Base-by-base conservation (phyloP, 2,329 filamentous ascomycete genomes). In the Hysterium pulicare region DNA sequence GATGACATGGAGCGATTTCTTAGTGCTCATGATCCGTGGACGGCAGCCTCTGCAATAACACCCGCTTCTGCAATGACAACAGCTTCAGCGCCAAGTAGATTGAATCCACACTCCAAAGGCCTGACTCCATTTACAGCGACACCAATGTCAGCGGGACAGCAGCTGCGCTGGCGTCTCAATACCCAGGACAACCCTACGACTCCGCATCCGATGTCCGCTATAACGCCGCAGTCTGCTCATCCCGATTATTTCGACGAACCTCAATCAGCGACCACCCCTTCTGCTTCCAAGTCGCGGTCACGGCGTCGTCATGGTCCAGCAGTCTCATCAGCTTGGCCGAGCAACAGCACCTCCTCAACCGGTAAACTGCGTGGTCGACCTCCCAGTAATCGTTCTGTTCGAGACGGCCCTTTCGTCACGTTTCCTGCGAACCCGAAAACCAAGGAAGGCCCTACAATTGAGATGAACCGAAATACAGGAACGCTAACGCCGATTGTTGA, bases 301-400 rank as follows among this genome's bases (percentile, higher is more conserved):
- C 66, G 78, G 41, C 75, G 84, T 42, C 79, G 87, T 3, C 86
- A 94, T 61, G 90, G 90, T 0, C 86, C 89, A 0, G 89, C 87
- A 5, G 88, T 95, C 0, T 95, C 90, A 1, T 95, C 90, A 8
- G 90, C 90, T 1, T 96, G 90, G 90, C 82, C 85, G 42, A 81
- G 81, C 49, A 80, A 77, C 45, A 79, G 79, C 13, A 73, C 76
- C 30, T 74, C 81, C 10, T 71, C 79, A 1, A 79, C 76, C 4
- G 83, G 84, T 2, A 94, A 90, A 62, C 75, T 86, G 11, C 76
- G 90, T 50, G 90, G 90, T 5, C 76, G 90, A 45, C 90, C 90
- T 32, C 87, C 88, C 0, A 86, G 83, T 42, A 87, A 84, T 54
- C 78, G 82, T 20, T 77, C 75, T n/a, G 74, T 76, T 0, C 74